Base-by-base conservation (phyloP, 495 filamentous ascomycete genomes). In the Penicillium robsamsonii region DNA sequence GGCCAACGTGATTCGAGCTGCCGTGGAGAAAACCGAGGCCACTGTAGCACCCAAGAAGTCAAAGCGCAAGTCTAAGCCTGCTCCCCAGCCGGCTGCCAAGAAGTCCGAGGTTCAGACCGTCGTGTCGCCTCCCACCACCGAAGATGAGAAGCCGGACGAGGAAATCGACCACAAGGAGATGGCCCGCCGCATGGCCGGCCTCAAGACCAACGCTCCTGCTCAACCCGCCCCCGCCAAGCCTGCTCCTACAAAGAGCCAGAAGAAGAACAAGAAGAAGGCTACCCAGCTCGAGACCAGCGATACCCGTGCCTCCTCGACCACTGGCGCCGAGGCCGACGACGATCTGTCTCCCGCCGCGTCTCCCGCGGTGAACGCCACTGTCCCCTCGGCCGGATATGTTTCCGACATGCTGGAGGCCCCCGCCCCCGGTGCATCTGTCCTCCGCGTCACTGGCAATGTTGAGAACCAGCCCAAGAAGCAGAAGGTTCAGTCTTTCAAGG, bases 321-420 rank as follows among this genome's bases (percentile, higher is more conserved):
- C 86, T 38, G 89, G 86, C 18, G 87, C 78, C 8, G 90, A 96
- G 71, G 90, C 86, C 15, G 91, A 94, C 68, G 91, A 91, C 66
- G 88, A 91, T 61, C 79, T 88, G 55, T 91, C 89, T 9, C 73
- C 84, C 11, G 69, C 76, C 43, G 78, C 75, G 47, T 91, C 88
- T 25, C 87, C 88, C 46, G 48, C 60, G 55, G 71, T 73, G 40
- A 72, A 69, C 29, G 70, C 73, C 41, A 80, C 87, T 24, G 80
- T 73, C 22, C 69, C 79, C 15, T 70, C 70, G 40, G 76, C 72
- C 38, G 80, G 78, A 17, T 89, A 85, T 62, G 82, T 95, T 44
- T 86, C 86, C 46, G 91, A 96, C 68, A 96, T 96, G 91, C 83
- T 96, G 20, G 91, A 94, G 72, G 76, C 88, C 17, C 75, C 80